Evolutionary conservation across 371 early-diverging fungal species (phyloP).

Genomic region (Mortierella sp.): DNA sequence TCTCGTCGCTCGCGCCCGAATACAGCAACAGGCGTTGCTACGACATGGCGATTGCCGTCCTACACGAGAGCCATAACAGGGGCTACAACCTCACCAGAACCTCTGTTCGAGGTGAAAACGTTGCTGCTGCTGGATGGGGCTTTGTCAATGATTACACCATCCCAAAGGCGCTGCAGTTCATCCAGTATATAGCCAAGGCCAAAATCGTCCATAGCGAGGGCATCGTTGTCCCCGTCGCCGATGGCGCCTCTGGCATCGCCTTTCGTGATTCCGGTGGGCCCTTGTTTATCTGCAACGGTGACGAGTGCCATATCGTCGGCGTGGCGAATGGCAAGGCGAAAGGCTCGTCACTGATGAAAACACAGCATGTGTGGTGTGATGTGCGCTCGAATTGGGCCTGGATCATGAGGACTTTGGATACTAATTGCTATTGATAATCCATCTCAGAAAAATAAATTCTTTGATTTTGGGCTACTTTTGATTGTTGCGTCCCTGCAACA

Average conservation of each 20-base stretch:
- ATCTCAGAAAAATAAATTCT: not conserved
- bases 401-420: constrained; percentile 5
- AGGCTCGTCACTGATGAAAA: constrained; percentile 17
- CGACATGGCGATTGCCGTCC: constrained; percentile 25
- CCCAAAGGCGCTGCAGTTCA: constrained; percentile 10
- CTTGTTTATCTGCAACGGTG: constrained; percentile 12
- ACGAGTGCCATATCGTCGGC: constrained; percentile 10
- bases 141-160: constrained; percentile 11
- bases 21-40: constrained; percentile 14
- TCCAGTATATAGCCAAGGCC: constrained; percentile 8
- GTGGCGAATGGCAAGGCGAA: constrained; percentile 14
- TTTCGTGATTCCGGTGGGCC: constrained; percentile 30
- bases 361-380: constrained; percentile 10
- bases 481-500: too few species aligned
- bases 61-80: constrained; percentile 6
- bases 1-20: not conserved
- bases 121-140: constrained; percentile 19
- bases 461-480: too few species aligned
- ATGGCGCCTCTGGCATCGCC: constrained; percentile 16
- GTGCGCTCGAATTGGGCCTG: constrained; percentile 25
- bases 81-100: constrained; percentile 13
- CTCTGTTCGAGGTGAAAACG: not conserved
- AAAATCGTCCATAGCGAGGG: not conserved
- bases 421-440: not conserved
- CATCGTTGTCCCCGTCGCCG: constrained; percentile 13